Evolutionary conservation across 495 filamentous ascomycete genomes (phyloP), one percentile per base, ranked within the genome.

Genomic region (Xylaria scruposa): DNA sequence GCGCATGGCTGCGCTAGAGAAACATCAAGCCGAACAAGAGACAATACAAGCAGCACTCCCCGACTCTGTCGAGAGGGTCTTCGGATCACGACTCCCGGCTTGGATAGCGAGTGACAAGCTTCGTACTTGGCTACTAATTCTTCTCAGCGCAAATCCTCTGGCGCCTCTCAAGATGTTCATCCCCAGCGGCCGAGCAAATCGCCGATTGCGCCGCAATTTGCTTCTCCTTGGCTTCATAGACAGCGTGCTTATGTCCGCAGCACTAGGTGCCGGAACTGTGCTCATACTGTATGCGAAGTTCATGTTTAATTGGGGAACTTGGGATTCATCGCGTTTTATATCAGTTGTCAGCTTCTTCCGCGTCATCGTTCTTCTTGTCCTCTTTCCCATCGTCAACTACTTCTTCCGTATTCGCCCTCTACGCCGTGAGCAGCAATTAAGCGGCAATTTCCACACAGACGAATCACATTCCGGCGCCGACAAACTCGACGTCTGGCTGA

Each of bases 191-290:
- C 85, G 85, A 4, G 89, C 88, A 29, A 88, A 89, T 19, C 89
- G 84, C 36, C 78, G 83, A 12, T 77, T 98, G 8, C 90, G 95
- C 8, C 83, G 89, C 29, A 99, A 98, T 73, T 83, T 99, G 49
- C 71, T 97, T 47, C 80, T 94, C 4, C 85, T 99, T 17, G 91
- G 94, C 8, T 85, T 90, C 13, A 89, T 95, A 64, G 96, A 98
- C 77, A 91, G 89, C 7, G 88, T 90, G 46, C 85, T 93, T 42
- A 91, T 98, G 73, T 90, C 93, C 21, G 86, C 97, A 0, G 91
- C 92, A 13, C 91, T 98, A 87, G 94, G 96, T 62, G 86, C 90
- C 1, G 88, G 93, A 51, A 90, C 90, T 15, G 87, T 97, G 31
- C 85, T 94, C 59, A 85, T 97, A 67, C 84, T 95, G 63, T 99